A percentile compares a stretch with the other conserved stretches of the same genome.
phyloP scores from a whole-genome alignment of 441 rosid genomes.

The Gossypium davidsonii region DNA sequence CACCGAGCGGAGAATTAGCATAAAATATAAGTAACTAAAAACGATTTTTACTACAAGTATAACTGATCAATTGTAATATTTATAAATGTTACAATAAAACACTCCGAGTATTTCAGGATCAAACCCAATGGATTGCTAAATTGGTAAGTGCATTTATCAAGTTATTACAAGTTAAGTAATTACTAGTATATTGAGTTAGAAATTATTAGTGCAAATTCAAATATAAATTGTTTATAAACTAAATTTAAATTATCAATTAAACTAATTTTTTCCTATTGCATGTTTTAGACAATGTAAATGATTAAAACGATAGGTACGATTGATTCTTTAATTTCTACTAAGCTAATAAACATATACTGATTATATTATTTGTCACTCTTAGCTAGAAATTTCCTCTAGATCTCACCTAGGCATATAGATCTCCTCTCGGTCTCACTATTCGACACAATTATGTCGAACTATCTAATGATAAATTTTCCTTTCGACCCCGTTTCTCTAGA shows the following conservation, averaged over 20 bases:
- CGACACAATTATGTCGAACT: not conserved
- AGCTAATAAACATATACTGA: too few relatives aligned
- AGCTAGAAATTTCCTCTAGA: not conserved
- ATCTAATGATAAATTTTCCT: not conserved
- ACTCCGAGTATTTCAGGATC: not conserved
- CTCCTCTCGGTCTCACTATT: not conserved
- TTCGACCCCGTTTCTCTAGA: not conserved
- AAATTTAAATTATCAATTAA: too few relatives aligned
- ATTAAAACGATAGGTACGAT: too few relatives aligned
- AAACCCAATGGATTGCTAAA: not conserved
- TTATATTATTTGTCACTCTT: too few relatives aligned
- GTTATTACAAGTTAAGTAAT: not conserved
- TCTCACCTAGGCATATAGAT: not conserved
- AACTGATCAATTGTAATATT: not conserved
- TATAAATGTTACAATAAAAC: too few relatives aligned
- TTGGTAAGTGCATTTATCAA: not conserved
- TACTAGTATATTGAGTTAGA: not conserved
- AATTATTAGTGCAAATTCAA: too few relatives aligned
- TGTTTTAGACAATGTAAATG: too few relatives aligned
- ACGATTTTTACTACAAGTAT: not conserved
- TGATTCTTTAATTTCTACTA: too few relatives aligned
- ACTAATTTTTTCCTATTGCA: too few relatives aligned
- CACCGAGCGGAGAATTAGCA: not conserved
- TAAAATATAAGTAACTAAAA: too few relatives aligned
- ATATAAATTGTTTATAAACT: too few relatives aligned